Evolutionary conservation across 2,329 filamentous ascomycete species (phyloP).

Genomic region (Colletotrichum zoysiae): DNA sequence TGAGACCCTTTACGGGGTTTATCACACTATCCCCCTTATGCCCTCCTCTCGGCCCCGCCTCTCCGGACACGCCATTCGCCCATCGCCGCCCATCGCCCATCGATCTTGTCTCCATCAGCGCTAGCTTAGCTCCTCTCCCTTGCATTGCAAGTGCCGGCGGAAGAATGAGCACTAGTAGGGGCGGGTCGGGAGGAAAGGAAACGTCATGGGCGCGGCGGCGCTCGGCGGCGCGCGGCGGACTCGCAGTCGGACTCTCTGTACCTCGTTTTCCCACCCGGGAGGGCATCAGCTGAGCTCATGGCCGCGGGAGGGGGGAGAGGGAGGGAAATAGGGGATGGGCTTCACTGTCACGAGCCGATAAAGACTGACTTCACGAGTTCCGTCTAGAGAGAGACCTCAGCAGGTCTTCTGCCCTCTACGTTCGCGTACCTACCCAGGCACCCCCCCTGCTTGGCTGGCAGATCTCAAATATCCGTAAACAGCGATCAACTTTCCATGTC

Average conservation of each 20-base stretch:
- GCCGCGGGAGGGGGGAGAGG: too few relatives aligned
- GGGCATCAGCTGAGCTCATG: background rate
- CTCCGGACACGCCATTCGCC: background rate
- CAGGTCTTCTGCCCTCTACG: slow-evolving; percentile 3
- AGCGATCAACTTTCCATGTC: background rate
- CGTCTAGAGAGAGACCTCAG: background rate
- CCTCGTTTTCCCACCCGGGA: background rate
- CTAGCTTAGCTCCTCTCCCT: background rate
- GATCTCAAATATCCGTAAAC: background rate
- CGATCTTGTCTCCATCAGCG: background rate
- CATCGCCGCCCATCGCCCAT: slow-evolving; percentile 5
- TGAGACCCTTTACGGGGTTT: background rate
- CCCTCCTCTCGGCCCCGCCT: background rate
- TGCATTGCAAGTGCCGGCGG: slow-evolving; percentile 19
- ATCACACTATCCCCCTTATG: background rate
- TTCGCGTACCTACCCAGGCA: too few relatives aligned
- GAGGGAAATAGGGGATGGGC: background rate
- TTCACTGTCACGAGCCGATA: slow-evolving; percentile 2
- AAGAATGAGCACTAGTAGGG: slow-evolving; percentile 13
- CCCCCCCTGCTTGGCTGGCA: background rate
- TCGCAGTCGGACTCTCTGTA: background rate
- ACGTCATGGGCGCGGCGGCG: slow-evolving; percentile 22
- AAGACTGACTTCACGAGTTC: background rate
- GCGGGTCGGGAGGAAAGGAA: slow-evolving; percentile 1
- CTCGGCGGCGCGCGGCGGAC: slow-evolving; percentile 25